Evolutionary conservation across 148 eudicot genomes (phyloP), one percentile per base, ranked within the genome.

Genomic region (Dianthus caryophyllus): DNA sequence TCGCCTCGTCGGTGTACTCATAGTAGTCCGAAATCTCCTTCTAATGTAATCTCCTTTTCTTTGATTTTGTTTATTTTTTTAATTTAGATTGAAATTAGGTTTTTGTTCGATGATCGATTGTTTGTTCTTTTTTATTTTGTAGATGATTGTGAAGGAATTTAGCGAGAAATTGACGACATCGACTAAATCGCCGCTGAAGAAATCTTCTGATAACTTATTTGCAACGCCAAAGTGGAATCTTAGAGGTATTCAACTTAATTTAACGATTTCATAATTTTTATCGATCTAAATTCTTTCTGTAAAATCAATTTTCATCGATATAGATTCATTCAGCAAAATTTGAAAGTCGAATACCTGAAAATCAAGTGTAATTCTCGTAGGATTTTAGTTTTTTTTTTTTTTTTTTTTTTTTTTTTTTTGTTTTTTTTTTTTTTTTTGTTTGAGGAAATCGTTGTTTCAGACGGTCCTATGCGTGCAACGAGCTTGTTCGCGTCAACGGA

Each of bases 181-280:
- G 27, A 58, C 44, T 62, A 54, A 73, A 64, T 80, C 80, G 7
- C 79, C 85, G 36, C 63, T 64, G 59, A 78, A 67, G 77, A 84
- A 77, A 25, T 81, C 87, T 27, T 80, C 85, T 2, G 88, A 77
- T 51, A 78, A 65, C 66, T 75, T 79, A 70, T 39, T 76, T 12
- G 83, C 74, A 26, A 86, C 86, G 74, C 81, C 83, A 29, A 78
- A 75, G 29, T 94, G 97, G 98, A 85, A 90, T 74, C 92, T 88
- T 11, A 77, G 72, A 78, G 92, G 96, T 79, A 41, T 20, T 3
- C 64, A 12, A 54, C 27, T 49, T 65, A 0, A 36, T 36, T 44
- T 24, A 0, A 12, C 27, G 54, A 13, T 29, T 12, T 33, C 38
- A 33, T 33, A 33, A 33, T 33, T 33, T 27, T 66, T 0, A 2